Base-by-base conservation (phyloP, 495 filamentous ascomycete genomes). In the Xylaria longipes region DNA sequence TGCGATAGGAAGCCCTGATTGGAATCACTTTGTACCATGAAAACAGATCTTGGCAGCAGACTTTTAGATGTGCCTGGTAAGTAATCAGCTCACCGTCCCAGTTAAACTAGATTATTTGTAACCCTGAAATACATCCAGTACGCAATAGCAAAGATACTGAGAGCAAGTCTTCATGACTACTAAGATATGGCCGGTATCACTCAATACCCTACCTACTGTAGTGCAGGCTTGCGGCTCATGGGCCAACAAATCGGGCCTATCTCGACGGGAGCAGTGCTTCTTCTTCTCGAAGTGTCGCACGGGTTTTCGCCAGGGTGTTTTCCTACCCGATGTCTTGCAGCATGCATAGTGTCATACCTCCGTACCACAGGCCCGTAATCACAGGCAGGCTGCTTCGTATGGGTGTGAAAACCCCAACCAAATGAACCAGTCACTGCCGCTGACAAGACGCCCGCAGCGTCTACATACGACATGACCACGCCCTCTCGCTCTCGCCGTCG, bases 251-350 rank as follows among this genome's bases (percentile, higher is more conserved):
- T 31, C 52, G 31, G 14, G 6, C 14, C 11, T 29, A 31, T 63
- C 29, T 43, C 39, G 8, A 35, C 31, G 20, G 11, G 25, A 60
- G 9, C 31, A 39, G n/a, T 37, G 33, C 17, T 14, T 58, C 9
- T 43, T 31, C 64, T 52, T 67, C 65, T 67, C 48, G 48, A 67
- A 56, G 46, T 67, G 46, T 67, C 5, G 46, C 48, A 67, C 65
- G 56, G 46, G 22, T 67, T 50, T 35, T 22, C 65, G 48, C 65
- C 2, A 52, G 63, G 65, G 48, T 56, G 22, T 41, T 39, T 50
- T 62, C 41, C 11, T 62, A 33, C 67, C 27, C 14, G 57, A 70
- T 70, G 68, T 52, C 57, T 62, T 70, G 68, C 68, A 70, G 68
- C 57, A 48, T 69, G 56, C 68, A 63, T 45, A n/a, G 31, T 41